Percentiles rank a stretch among this genome's conserved stretches.
These are phyloP conservation scores for Tetrapisispora pingtungensis DNA, from an alignment of 805 yeast species.

Conservation along the genomic window DNA sequence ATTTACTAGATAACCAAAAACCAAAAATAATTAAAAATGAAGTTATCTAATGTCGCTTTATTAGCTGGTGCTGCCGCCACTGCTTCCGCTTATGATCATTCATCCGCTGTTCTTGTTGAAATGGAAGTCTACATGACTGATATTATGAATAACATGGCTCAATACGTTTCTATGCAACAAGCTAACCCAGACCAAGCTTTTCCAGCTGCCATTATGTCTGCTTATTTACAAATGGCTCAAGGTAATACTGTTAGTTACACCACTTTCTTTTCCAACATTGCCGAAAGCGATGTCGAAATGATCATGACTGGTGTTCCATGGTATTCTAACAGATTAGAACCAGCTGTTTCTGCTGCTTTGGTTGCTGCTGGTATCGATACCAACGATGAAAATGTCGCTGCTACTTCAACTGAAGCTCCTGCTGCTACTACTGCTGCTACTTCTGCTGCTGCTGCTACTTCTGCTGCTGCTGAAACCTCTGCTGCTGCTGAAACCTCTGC, in stretches of 20 bases:
- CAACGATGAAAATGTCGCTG: slow-evolving; percentile 1
- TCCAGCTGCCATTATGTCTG: slow-evolving; percentile 4
- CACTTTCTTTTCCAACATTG: slow-evolving; percentile 1
- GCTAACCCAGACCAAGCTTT: slow-evolving; percentile 7
- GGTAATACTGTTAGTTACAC: slow-evolving; percentile 4
- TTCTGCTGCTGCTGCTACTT: slow-evolving; percentile 1
- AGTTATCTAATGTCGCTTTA: slow-evolving; percentile 2
- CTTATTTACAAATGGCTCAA: neutral
- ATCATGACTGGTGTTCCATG: slow-evolving; percentile 21
- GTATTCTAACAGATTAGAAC: slow-evolving; percentile 18
- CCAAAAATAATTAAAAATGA: neutral
- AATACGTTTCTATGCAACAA: slow-evolving; percentile 4
- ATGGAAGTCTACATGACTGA: slow-evolving; percentile 7
- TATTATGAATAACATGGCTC: slow-evolving; percentile 4
- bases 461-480: slow-evolving; percentile 4
- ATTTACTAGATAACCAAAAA: neutral
- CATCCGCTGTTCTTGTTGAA: slow-evolving; percentile 4
- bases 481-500: slow-evolving; percentile 4
- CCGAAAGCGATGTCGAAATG: neutral
- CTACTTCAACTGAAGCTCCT: neutral
- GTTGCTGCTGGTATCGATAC: slow-evolving; percentile 2
- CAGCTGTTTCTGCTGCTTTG: slow-evolving; percentile 2
- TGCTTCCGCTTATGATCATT: slow-evolving; percentile 2
- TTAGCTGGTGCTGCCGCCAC: slow-evolving; percentile 4
- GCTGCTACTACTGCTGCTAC: neutral